phyloP scores from a whole-genome alignment of 2,329 filamentous ascomycete genomes.

The Xylaria sp. region DNA sequence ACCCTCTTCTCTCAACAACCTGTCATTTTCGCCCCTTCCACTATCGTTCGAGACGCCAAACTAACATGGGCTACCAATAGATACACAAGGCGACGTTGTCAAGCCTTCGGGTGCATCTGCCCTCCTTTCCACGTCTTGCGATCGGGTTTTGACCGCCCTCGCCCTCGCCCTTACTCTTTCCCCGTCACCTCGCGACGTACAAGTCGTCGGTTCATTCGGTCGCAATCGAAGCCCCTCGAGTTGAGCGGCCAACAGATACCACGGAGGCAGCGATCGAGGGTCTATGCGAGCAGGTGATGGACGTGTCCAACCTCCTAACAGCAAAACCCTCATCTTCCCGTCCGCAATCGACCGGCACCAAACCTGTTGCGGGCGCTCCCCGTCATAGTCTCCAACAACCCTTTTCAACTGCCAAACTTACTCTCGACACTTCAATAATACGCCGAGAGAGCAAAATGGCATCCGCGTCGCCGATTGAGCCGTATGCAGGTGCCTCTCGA shows the following conservation, averaged over 20 bases:
- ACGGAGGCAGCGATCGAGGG: slow-evolving; percentile 30
- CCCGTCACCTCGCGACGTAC: slow-evolving; percentile 16
- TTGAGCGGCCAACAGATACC: slow-evolving; percentile 30
- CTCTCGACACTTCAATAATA: slow-evolving; percentile 45
- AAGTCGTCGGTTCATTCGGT: slow-evolving; percentile 22
- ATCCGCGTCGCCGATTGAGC: slow-evolving; percentile 59
- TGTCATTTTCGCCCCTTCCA: slow-evolving; percentile 18
- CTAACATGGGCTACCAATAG: slow-evolving; percentile 37
- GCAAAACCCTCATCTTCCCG: slow-evolving; percentile 42
- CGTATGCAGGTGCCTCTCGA: slow-evolving; percentile 49
- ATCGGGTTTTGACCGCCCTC: slow-evolving; percentile 44
- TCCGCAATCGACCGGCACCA: slow-evolving; percentile 37
- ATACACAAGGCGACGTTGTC: slow-evolving; percentile 33
- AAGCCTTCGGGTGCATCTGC: slow-evolving; percentile 29
- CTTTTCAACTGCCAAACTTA: slow-evolving; percentile 38
- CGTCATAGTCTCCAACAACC: slow-evolving; percentile 39
- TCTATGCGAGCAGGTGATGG: slow-evolving; percentile 45
- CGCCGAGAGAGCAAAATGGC: slow-evolving; percentile 54
- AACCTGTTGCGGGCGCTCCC: slow-evolving; percentile 47
- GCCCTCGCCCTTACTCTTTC: slow-evolving; percentile 19
- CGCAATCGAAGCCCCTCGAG: slow-evolving; percentile 23
- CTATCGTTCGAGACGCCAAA: slow-evolving; percentile 18
- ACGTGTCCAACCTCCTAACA: slow-evolving; percentile 48
- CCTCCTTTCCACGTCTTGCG: slow-evolving; percentile 40
- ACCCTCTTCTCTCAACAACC: slow-evolving; percentile 25